phyloP scores from a whole-genome alignment of 2,329 filamentous ascomycete species.

The Claviceps capensis region DNA sequence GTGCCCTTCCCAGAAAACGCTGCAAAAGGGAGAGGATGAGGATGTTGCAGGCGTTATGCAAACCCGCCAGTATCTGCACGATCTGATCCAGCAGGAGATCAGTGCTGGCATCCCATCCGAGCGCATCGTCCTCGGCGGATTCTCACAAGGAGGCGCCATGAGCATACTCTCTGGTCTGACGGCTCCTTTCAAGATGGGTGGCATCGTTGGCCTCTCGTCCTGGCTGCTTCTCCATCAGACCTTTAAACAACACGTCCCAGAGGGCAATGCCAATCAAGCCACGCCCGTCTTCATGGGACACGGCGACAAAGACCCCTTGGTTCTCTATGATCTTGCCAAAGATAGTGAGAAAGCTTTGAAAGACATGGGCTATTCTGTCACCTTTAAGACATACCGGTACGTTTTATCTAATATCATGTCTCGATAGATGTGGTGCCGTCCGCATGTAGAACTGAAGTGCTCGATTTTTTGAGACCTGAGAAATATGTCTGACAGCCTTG shows the following conservation, averaged over 20 bases:
- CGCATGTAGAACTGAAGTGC: not conserved
- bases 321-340: conserved; percentile 55
- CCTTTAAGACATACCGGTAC: conserved; percentile 63
- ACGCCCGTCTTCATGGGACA: conserved; percentile 86
- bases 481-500: not conserved
- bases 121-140: conserved; percentile 72
- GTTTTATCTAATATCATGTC: not conserved
- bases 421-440: not conserved
- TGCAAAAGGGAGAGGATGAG: conserved; percentile 28
- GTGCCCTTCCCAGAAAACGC: conserved; percentile 14
- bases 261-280: conserved; percentile 37
- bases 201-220: conserved; percentile 69
- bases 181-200: conserved; percentile 55
- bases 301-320: conserved; percentile 63
- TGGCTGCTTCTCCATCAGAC: conserved; percentile 55
- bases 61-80: conserved; percentile 54
- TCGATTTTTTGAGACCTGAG: not conserved
- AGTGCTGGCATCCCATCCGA: conserved; percentile 64
- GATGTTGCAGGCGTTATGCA: conserved; percentile 56
- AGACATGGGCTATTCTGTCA: conserved; percentile 56
- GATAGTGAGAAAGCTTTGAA: conserved; percentile 53
- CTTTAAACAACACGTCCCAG: conserved; percentile 25
- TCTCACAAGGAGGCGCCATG: conserved; percentile 77
- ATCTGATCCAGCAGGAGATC: conserved; percentile 66
- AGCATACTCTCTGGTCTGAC: conserved; percentile 68